Evolutionary conservation across 495 filamentous ascomycete genomes (phyloP).

Genomic region (Penicillium manginii): DNA sequence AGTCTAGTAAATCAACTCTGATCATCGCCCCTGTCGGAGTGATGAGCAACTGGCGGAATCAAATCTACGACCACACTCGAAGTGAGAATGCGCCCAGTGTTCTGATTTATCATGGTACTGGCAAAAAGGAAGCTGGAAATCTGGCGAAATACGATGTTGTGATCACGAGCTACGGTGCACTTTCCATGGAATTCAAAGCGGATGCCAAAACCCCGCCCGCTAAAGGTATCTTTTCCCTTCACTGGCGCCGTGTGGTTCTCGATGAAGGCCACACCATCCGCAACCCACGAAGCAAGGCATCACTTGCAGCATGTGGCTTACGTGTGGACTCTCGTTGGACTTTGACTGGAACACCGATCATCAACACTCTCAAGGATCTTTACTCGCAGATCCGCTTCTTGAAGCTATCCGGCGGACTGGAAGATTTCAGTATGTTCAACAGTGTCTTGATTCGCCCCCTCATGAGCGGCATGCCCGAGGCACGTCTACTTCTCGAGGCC

Average conservation of each 20-base stretch:
- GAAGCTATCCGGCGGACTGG: slow-evolving; percentile 74
- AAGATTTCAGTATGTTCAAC: slow-evolving; percentile 76
- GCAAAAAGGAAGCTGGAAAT: slow-evolving; percentile 56
- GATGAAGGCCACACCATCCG: slow-evolving; percentile 90
- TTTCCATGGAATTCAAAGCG: slow-evolving; percentile 47
- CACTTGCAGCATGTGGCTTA: slow-evolving; percentile 68
- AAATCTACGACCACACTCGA: slow-evolving; percentile 75
- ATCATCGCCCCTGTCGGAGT: slow-evolving; percentile 85
- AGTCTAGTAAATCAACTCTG: slow-evolving; percentile 62
- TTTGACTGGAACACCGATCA: slow-evolving; percentile 78
- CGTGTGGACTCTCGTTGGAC: slow-evolving; percentile 79
- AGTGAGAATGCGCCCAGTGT: slow-evolving; percentile 63
- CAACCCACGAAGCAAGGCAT: slow-evolving; percentile 72
- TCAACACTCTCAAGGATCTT: slow-evolving; percentile 80
- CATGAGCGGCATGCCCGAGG: slow-evolving; percentile 57
- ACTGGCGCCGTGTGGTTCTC: slow-evolving; percentile 82
- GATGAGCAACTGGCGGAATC: slow-evolving; percentile 91
- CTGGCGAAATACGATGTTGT: slow-evolving; percentile 71
- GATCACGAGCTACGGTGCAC: slow-evolving; percentile 78
- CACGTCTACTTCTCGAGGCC: slow-evolving; percentile 69
- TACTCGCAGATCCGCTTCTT: slow-evolving; percentile 83
- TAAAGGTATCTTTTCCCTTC: slow-evolving; percentile 61
- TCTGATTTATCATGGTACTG: slow-evolving; percentile 73
- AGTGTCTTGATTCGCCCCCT: slow-evolving; percentile 73
- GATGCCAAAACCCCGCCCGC: slow-evolving; percentile 33